Base-by-base conservation (phyloP, 495 filamentous ascomycete species). In the Jackrogersella minutella region DNA sequence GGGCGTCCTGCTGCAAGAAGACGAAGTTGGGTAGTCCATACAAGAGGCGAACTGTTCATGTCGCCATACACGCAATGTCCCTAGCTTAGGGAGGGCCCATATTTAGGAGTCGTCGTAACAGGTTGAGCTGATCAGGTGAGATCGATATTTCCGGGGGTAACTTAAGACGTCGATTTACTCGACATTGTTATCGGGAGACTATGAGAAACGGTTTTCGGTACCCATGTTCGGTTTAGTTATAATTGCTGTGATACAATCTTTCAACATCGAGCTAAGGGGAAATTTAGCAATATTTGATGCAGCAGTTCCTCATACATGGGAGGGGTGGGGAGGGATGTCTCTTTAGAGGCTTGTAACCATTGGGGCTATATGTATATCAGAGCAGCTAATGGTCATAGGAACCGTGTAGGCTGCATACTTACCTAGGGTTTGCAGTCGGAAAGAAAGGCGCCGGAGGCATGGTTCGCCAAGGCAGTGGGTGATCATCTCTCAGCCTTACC, bases 401-500 rank as follows among this genome's bases (percentile, higher is more conserved):
- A 24, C 39, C 9, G n/a, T 30, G 49, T 30, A n/a, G 19, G 24
- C 22, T 60, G 49, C 26, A 36, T 11, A n/a, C n/a, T n/a, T n/a
- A n/a, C n/a, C n/a, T n/a, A n/a, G n/a, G n/a, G 33, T 30, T 44
- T 37, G 28, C 19, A 22, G 36, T 22, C 9, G 30, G n/a, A 36
- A 54, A 40, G 30, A 47, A 31, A 28, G n/a, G 16, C 33, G 44
- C 43, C 28, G 36, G 49, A 24, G 31, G 26, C 50, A 26, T 54
- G 40, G 58, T 63, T 63, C 53, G 62, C 55, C 33, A 39, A 58
- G 53, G 58, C 56, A 49, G 2, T 19, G 46, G 11, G 21, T 5
- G 26, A 30, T 11, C n/a, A 9, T 37, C 11, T 22, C 52, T 59
- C 65, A 68, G 65, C 65, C 65, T 68, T 63, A 46, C 37, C 26